Conservation (phyloP, 2,329 filamentous ascomycete species). For the Colletotrichum eleusines region DNA sequence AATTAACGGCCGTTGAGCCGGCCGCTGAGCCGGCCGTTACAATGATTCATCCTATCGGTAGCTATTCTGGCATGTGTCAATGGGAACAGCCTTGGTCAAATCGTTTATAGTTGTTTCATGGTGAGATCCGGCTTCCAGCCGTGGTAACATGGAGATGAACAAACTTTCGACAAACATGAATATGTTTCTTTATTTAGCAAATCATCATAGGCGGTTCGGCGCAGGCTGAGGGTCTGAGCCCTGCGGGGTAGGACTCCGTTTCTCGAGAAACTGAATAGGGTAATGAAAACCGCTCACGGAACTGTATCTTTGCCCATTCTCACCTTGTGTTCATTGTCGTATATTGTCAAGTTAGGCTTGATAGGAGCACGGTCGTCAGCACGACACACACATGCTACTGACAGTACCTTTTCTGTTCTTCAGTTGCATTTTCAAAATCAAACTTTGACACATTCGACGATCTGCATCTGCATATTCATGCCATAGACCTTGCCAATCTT, state of each 20-base stretch:
- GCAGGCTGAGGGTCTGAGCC: neutral
- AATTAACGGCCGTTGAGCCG: neutral
- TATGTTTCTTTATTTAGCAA: neutral
- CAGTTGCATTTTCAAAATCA: neutral
- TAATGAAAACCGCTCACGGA: neutral
- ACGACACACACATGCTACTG: neutral
- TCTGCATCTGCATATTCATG: conserved; percentile 26
- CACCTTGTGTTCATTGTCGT: neutral
- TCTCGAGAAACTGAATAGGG: too few species aligned
- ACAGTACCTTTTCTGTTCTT: neutral
- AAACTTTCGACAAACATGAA: neutral
- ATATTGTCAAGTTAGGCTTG: neutral
- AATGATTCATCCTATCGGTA: neutral
- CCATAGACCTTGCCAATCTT: conserved; percentile 45
- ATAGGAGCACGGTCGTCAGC: too few species aligned
- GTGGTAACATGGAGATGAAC: neutral
- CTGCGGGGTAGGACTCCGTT: neutral
- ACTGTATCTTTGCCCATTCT: too few species aligned
- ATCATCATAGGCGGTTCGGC: neutral
- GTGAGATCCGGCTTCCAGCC: neutral
- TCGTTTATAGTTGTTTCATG: conserved; percentile 15
- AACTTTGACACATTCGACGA: conserved; percentile 32
- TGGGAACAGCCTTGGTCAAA: neutral
- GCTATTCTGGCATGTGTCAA: neutral
- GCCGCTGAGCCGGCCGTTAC: neutral